phyloP scores from a whole-genome alignment of 1,284 basidiomycete species.

The Leccinum pachyderme region DNA sequence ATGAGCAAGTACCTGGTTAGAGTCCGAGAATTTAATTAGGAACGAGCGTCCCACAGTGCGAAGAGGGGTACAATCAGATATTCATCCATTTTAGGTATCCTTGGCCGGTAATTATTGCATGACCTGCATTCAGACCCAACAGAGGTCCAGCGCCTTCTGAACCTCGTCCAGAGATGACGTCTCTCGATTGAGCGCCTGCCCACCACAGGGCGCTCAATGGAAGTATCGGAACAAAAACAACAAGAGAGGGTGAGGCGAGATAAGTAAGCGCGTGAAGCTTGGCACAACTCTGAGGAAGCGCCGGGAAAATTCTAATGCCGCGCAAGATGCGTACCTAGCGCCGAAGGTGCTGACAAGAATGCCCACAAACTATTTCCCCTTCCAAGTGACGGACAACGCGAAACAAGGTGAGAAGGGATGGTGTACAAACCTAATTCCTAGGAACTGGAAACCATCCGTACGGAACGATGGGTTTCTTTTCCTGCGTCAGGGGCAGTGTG shows the following conservation, averaged over 20 bases:
- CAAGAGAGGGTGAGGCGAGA: neutral
- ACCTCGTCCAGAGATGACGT: neutral
- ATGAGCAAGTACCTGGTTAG: neutral
- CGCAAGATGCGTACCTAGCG: neutral
- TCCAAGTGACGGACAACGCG: neutral
- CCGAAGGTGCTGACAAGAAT: neutral
- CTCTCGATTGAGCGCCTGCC: neutral
- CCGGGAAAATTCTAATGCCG: neutral
- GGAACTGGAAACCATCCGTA: neutral
- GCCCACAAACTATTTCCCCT: neutral
- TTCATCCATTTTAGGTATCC: neutral
- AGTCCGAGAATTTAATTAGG: neutral
- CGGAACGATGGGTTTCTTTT: neutral
- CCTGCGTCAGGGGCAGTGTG: neutral
- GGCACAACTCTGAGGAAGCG: neutral
- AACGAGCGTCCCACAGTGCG: neutral
- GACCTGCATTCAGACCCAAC: neutral
- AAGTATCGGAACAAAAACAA: neutral
- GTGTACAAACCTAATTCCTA: neutral
- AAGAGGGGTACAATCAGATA: neutral
- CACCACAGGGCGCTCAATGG: neutral
- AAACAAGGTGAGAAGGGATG: neutral
- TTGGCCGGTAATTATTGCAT: neutral
- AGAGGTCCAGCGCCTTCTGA: neutral
- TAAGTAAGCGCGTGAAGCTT: neutral